A percentile compares a stretch with the other conserved stretches of the same genome.
Evolutionary conservation across 768 basidiomycete genomes (phyloP).

Genomic region (Tulasnella sp.): DNA sequence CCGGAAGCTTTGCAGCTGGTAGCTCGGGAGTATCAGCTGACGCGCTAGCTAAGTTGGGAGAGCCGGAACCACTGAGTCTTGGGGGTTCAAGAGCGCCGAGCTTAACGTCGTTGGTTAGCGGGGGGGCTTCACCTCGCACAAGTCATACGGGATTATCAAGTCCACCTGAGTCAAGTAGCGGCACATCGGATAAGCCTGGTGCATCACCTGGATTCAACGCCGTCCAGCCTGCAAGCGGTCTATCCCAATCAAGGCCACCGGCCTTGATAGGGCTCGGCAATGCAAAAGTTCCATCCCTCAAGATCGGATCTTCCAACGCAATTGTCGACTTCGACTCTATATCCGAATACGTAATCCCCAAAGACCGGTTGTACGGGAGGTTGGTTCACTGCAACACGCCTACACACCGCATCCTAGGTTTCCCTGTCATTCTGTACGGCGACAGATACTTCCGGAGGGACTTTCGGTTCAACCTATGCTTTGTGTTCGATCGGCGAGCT

Average conservation of each 20-base stretch:
- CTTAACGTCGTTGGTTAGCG: slow-evolving; percentile 32
- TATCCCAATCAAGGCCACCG: slow-evolving; percentile 18
- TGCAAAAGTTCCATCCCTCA: slow-evolving; percentile 12
- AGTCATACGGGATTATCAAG: slow-evolving; percentile 20
- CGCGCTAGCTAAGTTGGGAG: slow-evolving; percentile 23
- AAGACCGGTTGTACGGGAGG: slow-evolving; percentile 75
- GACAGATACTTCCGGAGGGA: slow-evolving; percentile 78
- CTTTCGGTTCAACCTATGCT: slow-evolving; percentile 92
- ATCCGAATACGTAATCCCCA: slow-evolving; percentile 91
- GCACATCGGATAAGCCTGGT: neutral
- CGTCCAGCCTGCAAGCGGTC: slow-evolving; percentile 2
- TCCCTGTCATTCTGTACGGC: slow-evolving; percentile 69
- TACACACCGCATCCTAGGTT: slow-evolving; percentile 83
- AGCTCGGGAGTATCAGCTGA: slow-evolving; percentile 35
- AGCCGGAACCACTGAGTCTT: slow-evolving; percentile 23
- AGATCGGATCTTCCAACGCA: slow-evolving; percentile 8
- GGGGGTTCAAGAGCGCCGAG: slow-evolving; percentile 23
- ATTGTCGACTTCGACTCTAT: slow-evolving; percentile 75
- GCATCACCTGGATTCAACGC: slow-evolving; percentile 5
- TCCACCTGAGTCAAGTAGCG: neutral
- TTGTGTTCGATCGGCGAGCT: slow-evolving; percentile 80
- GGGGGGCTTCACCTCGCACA: slow-evolving; percentile 11
- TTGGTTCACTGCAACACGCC: slow-evolving; percentile 82
- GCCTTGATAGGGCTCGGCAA: neutral
- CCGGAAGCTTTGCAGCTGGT: slow-evolving; percentile 38